Evolutionary conservation across 768 basidiomycete genomes (phyloP).

Genomic region (Hericium rajendrae): DNA sequence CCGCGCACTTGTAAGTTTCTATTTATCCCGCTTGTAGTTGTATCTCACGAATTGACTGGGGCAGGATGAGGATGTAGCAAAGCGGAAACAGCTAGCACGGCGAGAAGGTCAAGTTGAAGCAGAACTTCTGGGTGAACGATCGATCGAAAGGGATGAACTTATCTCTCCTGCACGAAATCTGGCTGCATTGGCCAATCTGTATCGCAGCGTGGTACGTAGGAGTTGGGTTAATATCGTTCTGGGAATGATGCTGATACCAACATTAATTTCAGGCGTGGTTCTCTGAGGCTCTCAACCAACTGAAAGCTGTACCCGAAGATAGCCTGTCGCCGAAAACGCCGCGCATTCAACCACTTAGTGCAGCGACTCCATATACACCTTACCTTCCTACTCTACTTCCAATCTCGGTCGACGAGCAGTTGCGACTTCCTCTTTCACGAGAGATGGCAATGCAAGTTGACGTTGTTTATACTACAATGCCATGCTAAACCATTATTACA

Average conservation of each 20-base stretch:
- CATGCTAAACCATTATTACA: constrained; percentile 22
- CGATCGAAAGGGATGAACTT: constrained; percentile 54
- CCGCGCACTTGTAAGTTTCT: constrained; percentile 35
- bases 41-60: not conserved
- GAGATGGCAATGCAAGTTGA: constrained; percentile 85
- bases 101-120: constrained; percentile 79
- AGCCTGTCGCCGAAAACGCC: constrained; percentile 41
- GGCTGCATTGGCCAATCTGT: constrained; percentile 64
- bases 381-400: constrained; percentile 34
- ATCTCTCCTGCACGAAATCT: constrained; percentile 65
- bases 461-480: constrained; percentile 60
- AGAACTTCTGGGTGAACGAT: constrained; percentile 45
- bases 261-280: constrained; percentile 66
- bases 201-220: constrained; percentile 73
- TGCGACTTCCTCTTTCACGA: constrained; percentile 68
- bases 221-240: not conserved
- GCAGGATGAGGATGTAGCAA: constrained; percentile 32
- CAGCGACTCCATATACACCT: constrained; percentile 33
- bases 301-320: constrained; percentile 58
- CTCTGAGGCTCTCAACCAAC: constrained; percentile 51
- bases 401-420: constrained; percentile 31
- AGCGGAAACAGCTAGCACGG: constrained; percentile 47
- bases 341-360: constrained; percentile 41
- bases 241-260: no score
- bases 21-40: not conserved